A percentile compares a stretch with the other conserved stretches of the same genome.
Evolutionary conservation across 176 grass and related monocot genomes (phyloP).

Genomic region (Triticum dicoccoides): DNA sequence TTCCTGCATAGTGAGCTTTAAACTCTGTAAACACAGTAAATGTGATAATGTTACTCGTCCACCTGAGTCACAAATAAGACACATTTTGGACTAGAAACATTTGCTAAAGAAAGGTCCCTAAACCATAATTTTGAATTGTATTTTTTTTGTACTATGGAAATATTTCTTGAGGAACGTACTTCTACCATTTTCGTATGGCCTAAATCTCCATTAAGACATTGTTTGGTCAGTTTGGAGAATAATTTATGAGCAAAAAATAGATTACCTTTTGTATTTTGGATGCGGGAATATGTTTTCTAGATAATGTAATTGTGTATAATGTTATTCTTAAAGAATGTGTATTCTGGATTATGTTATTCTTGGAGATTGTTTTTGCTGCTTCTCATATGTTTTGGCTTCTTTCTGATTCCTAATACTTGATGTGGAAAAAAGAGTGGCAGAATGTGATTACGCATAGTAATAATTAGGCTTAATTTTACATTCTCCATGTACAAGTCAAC

Average conservation of each 20-base stretch:
- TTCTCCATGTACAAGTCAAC: not conserved
- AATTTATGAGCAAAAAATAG: not conserved
- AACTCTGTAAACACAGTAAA: not conserved
- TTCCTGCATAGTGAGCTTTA: not conserved
- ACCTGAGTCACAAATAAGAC: not conserved
- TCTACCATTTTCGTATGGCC: not conserved
- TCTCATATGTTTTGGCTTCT: slow-evolving; percentile 1
- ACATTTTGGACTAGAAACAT: not conserved
- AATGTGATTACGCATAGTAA: not conserved
- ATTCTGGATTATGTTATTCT: not conserved
- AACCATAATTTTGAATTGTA: not conserved
- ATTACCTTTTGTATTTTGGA: not conserved
- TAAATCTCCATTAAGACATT: not conserved
- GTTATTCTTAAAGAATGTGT: not conserved
- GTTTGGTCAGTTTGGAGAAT: not conserved
- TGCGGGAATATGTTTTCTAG: not conserved
- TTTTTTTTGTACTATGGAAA: not conserved
- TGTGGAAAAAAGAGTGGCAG: not conserved
- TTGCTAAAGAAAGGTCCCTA: not conserved
- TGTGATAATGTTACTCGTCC: not conserved
- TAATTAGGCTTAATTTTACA: not conserved
- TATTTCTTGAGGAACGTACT: not conserved
- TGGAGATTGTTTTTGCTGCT: not conserved
- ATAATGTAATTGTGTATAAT: not conserved
- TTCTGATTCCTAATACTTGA: not conserved